A percentile compares a stretch with the other conserved stretches of the same genome.
phyloP scores from a whole-genome alignment of 768 basidiomycete species.

The Podaxis sp. region DNA sequence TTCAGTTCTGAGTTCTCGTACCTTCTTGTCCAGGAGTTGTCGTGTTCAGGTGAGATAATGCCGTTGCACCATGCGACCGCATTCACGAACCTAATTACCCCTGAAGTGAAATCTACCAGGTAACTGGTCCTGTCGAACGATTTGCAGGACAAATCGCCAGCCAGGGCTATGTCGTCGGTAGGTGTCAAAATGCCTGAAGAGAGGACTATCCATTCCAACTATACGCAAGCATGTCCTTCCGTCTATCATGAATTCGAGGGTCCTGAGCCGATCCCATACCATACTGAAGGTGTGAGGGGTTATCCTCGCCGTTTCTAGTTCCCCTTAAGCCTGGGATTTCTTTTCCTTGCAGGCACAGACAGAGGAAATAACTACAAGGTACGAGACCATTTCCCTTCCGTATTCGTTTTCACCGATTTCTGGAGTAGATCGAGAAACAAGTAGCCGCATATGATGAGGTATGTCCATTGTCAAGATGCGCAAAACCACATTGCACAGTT shows the following conservation, averaged over 20 bases:
- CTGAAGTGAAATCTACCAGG: constrained; percentile 88
- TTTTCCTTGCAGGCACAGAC: constrained; percentile 28
- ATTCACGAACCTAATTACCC: neutral
- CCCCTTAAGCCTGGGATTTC: neutral
- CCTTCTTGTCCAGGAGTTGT: constrained; percentile 56
- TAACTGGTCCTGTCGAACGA: constrained; percentile 95
- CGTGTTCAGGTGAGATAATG: constrained; percentile 59
- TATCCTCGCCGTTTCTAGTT: neutral
- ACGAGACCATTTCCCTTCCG: neutral
- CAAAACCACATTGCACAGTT: neutral
- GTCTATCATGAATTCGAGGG: constrained; percentile 92
- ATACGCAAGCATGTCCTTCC: constrained; percentile 66
- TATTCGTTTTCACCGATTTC: neutral
- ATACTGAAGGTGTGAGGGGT: constrained; percentile 58
- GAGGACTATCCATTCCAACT: neutral
- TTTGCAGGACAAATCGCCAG: constrained; percentile 87
- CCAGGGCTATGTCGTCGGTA: constrained; percentile 80
- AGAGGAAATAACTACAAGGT: constrained; percentile 93
- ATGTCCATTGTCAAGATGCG: constrained; percentile 1
- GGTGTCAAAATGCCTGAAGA: constrained; percentile 16
- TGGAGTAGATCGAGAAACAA: constrained; percentile 77
- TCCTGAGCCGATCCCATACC: constrained; percentile 85
- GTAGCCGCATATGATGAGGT: constrained; percentile 89
- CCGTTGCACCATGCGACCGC: neutral
- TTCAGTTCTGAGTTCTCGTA: neutral